Evolutionary conservation across 768 basidiomycete genomes (phyloP).

Genomic region (Boletus vinaceobasis): DNA sequence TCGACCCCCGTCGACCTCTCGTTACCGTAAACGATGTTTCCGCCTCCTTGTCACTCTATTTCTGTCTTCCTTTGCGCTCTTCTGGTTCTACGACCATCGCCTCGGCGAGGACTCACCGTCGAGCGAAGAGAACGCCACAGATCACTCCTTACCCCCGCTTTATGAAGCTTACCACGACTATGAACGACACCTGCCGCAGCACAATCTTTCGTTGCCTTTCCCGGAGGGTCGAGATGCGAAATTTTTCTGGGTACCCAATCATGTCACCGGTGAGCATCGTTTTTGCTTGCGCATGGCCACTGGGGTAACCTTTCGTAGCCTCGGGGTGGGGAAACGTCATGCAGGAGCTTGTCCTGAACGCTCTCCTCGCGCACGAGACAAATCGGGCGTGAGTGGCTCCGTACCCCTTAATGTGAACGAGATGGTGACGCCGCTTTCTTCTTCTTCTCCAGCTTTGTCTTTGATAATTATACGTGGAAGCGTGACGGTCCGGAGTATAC

Average conservation of each 20-base stretch:
- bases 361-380: conserved; percentile 45
- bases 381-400: conserved; percentile 45
- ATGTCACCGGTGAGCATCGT: conserved; percentile 36
- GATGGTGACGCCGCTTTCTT: background rate
- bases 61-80: conserved; percentile 9
- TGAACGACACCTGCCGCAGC: conserved; percentile 47
- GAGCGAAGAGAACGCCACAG: background rate
- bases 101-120: background rate
- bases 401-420: background rate
- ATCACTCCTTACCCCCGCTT: conserved; percentile 39
- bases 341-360: conserved; percentile 55
- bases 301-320: conserved; percentile 25
- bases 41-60: conserved; percentile 14
- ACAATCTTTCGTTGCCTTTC: conserved; percentile 35
- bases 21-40: conserved; percentile 2
- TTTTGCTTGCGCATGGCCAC: background rate
- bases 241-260: conserved; percentile 50
- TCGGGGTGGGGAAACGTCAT: conserved; percentile 62
- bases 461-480: conserved; percentile 59
- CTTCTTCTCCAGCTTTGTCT: conserved; percentile 42
- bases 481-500: conserved; percentile 40
- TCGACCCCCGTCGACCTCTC: background rate
- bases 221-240: conserved; percentile 40
- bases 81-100: conserved; percentile 13
- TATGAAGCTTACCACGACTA: conserved; percentile 42